phyloP scores from a whole-genome alignment of 768 basidiomycete species.

The Pleurotus ostreatus region DNA sequence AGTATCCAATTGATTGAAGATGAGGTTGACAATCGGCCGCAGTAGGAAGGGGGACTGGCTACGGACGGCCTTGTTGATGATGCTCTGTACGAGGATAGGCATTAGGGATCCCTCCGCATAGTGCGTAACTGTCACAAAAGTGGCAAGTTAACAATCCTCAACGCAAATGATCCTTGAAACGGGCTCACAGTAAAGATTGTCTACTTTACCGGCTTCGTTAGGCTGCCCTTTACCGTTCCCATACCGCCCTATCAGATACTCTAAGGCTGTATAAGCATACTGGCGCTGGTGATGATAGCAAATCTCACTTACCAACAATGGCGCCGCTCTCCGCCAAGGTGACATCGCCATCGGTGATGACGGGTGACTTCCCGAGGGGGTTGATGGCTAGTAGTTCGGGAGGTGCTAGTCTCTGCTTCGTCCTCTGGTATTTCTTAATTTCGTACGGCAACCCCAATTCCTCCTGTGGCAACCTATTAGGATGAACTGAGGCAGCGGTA shows the following conservation, averaged over 20 bases:
- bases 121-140: conserved; percentile 26
- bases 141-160: not conserved
- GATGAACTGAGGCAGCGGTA: not conserved
- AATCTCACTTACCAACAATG: conserved; percentile 30
- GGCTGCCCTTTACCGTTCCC: conserved; percentile 26
- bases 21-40: conserved; percentile 24
- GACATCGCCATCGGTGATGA: conserved; percentile 43
- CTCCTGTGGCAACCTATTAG: conserved; percentile 29
- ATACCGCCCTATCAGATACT: conserved; percentile 39
- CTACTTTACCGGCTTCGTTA: conserved; percentile 24
- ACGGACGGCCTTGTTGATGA: conserved; percentile 27
- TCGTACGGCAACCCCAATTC: conserved; percentile 44
- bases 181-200: conserved; percentile 33
- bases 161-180: not conserved
- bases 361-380: conserved; percentile 44
- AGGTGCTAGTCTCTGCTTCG: conserved; percentile 27
- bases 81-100: conserved; percentile 33
- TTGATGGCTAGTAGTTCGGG: conserved; percentile 30
- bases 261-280: conserved; percentile 15
- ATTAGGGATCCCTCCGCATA: conserved; percentile 39
- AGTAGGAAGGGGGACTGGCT: conserved; percentile 30
- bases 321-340: conserved; percentile 35
- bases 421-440: conserved; percentile 36
- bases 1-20: conserved; percentile 23
- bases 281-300: not conserved